phyloP scores from a whole-genome alignment of 345 rosid genomes.

The Aegle marmelos region DNA sequence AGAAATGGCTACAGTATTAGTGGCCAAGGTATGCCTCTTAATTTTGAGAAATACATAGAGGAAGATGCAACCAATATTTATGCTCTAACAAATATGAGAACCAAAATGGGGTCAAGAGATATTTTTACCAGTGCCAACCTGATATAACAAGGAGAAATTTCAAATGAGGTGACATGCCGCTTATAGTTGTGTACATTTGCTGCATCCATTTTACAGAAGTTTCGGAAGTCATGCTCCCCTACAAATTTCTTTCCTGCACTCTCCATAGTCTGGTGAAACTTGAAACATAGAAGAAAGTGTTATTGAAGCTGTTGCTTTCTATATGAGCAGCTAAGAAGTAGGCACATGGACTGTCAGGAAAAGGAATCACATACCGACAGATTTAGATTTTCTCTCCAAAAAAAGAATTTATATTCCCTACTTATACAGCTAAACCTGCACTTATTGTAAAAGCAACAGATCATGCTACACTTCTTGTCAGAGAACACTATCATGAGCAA shows the following conservation, averaged over 20 bases:
- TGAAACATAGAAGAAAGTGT: slow-evolving; percentile 11
- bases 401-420: slow-evolving; percentile 81
- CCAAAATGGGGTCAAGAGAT: slow-evolving; percentile 11
- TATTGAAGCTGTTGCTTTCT: slow-evolving; percentile 7
- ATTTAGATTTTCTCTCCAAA: slow-evolving; percentile 72
- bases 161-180: slow-evolving; percentile 62
- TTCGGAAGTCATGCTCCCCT: slow-evolving; percentile 91
- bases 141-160: slow-evolving; percentile 53
- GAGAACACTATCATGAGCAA: neutral
- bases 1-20: neutral
- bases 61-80: too few relatives aligned
- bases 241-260: slow-evolving; percentile 73
- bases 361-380: slow-evolving; percentile 44
- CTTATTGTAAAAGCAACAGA: slow-evolving; percentile 12
- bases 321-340: slow-evolving; percentile 3
- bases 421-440: slow-evolving; percentile 84
- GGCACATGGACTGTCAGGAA: neutral
- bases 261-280: slow-evolving; percentile 66
- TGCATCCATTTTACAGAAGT: slow-evolving; percentile 97
- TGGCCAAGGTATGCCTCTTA: neutral
- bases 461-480: slow-evolving; percentile 5
- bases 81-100: neutral
- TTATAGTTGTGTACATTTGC: slow-evolving; percentile 75
- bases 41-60: neutral
- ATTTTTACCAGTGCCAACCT: slow-evolving; percentile 49